Percentiles rank a stretch among this genome's conserved stretches.
phyloP scores from a whole-genome alignment of 805 yeast genomes.

The Candida jianshihensis region DNA sequence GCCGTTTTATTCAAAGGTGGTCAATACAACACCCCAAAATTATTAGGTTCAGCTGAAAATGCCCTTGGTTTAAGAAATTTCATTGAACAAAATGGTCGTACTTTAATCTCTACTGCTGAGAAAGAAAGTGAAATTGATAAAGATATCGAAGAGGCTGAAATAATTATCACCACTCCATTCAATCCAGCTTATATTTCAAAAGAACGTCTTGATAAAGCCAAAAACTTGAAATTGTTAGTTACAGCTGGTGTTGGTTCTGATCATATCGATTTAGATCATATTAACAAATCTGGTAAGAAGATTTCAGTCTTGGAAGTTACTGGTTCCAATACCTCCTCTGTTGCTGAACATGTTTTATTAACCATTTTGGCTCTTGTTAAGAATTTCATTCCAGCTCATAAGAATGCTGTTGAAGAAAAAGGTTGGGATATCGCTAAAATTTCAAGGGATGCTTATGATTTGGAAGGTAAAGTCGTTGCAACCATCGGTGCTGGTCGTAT shows the following conservation, averaged over 20 bases:
- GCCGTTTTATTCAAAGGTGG: constrained; percentile 26
- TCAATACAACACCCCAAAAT: constrained; percentile 30
- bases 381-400: constrained; percentile 75
- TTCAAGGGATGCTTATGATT: constrained; percentile 67
- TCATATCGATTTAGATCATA: constrained; percentile 65
- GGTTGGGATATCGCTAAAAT: constrained; percentile 75
- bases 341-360: constrained; percentile 77
- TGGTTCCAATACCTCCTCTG: constrained; percentile 73
- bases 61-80: constrained; percentile 65
- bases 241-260: constrained; percentile 88
- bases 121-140: constrained; percentile 65
- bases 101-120: constrained; percentile 55
- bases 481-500: constrained; percentile 81
- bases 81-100: constrained; percentile 62
- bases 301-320: constrained; percentile 75
- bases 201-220: constrained; percentile 62
- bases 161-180: constrained; percentile 77
- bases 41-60: constrained; percentile 68
- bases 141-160: constrained; percentile 64
- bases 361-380: constrained; percentile 64
- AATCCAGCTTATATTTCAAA: constrained; percentile 71
- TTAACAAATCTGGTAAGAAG: constrained; percentile 48
- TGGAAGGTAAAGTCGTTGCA: constrained; percentile 71
- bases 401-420: constrained; percentile 46
- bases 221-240: constrained; percentile 59